Evolutionary conservation across 495 filamentous ascomycete genomes (phyloP).

Genomic region (Lineolata rhizophorae): DNA sequence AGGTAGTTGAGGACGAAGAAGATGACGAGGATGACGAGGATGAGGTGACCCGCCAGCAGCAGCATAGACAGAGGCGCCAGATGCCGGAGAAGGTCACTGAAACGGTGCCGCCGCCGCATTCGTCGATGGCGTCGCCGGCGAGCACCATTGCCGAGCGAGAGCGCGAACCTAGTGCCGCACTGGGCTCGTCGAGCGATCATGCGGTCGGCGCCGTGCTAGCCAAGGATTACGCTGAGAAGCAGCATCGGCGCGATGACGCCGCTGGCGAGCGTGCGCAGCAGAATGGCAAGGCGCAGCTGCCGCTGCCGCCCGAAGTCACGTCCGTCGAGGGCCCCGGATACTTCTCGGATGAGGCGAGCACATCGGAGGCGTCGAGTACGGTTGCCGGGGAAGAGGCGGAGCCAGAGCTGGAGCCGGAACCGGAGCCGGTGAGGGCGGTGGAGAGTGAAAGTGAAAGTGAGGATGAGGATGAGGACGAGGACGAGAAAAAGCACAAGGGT

Average conservation of each 20-base stretch:
- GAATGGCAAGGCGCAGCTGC: constrained; percentile 31
- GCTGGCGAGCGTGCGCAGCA: constrained; percentile 2
- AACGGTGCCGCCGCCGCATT: constrained; percentile 14
- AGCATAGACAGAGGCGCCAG: constrained; percentile 7
- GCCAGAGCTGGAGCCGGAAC: too few relatives aligned
- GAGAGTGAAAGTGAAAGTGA: background rate
- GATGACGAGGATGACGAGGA: too few relatives aligned
- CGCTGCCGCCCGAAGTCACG: constrained; percentile 43
- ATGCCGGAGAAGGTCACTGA: constrained; percentile 20
- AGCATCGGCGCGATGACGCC: constrained; percentile 6
- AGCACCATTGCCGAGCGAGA: constrained; percentile 7
- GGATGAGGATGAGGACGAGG: constrained; percentile 1
- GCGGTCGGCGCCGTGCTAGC: constrained; percentile 36
- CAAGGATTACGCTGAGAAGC: constrained; percentile 15
- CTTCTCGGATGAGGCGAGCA: constrained; percentile 19
- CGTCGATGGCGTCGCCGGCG: constrained; percentile 11
- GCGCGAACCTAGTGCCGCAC: too few relatives aligned
- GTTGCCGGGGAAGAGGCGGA: too few relatives aligned
- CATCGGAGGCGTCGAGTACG: background rate
- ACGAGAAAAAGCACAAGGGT: too few relatives aligned
- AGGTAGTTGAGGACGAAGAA: constrained; percentile 12
- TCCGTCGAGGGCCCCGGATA: constrained; percentile 37
- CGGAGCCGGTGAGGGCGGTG: background rate
- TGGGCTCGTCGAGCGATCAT: constrained; percentile 39
- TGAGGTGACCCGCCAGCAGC: constrained; percentile 2